phyloP scores from a whole-genome alignment of 2,329 filamentous ascomycete species.

The Talaromyces rugulosus region DNA sequence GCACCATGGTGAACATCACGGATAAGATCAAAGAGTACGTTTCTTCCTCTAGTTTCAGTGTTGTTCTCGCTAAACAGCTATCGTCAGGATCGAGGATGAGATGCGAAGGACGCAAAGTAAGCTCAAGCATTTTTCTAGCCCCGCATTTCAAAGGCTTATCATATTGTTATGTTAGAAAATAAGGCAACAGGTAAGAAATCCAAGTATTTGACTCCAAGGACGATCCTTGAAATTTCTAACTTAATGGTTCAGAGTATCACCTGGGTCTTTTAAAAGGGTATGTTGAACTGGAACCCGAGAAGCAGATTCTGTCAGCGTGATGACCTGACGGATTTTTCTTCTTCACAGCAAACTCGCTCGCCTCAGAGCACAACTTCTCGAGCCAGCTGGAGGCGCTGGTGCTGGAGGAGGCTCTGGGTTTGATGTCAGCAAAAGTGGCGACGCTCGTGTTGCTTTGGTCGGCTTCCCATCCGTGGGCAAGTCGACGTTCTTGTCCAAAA shows the following conservation, averaged over 20 bases:
- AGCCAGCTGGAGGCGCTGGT: constrained; percentile 76
- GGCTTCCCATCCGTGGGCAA: constrained; percentile 99
- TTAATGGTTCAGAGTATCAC: constrained; percentile 80
- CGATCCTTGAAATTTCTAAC: neutral
- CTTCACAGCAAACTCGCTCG: constrained; percentile 83
- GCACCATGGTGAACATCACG: constrained; percentile 94
- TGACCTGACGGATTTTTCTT: neutral
- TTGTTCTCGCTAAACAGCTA: constrained; percentile 1
- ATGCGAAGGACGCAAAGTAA: constrained; percentile 98
- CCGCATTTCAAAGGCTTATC: constrained; percentile 9
- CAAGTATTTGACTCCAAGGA: neutral
- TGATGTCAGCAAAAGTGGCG: constrained; percentile 91
- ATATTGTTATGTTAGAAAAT: constrained; percentile 62
- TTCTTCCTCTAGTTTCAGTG: neutral
- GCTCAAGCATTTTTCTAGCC: constrained; percentile 22
- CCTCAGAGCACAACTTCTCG: constrained; percentile 86
- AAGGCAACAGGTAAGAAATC: constrained; percentile 84
- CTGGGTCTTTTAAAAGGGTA: constrained; percentile 96
- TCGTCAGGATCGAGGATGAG: constrained; percentile 91
- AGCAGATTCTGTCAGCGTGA: constrained; percentile 17
- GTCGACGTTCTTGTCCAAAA: constrained; percentile 97
- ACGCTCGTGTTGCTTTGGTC: constrained; percentile 93
- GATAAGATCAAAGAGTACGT: constrained; percentile 99
- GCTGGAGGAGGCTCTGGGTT: constrained; percentile 75
- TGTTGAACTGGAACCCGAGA: constrained; percentile 18